Conservation (phyloP, 306 rosid species). For the Gastrolobium villosum region DNA sequence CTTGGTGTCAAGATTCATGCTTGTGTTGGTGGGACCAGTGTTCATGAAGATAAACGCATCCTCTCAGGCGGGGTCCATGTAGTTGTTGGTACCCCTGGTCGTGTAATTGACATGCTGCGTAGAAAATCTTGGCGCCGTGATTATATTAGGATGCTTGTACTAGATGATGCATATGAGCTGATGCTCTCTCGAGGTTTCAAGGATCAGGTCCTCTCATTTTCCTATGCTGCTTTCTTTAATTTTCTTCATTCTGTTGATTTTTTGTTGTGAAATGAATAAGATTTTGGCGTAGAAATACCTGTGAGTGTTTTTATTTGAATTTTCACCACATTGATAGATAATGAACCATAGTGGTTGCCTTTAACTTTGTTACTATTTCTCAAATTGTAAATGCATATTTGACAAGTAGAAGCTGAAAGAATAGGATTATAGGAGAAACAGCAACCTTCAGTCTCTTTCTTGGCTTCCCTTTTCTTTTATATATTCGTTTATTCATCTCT, state of each 20-base stretch:
- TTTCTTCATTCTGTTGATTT: not conserved
- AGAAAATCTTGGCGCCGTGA: slow-evolving; percentile 67
- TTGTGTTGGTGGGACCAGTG: too few species aligned
- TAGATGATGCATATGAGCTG: slow-evolving; percentile 65
- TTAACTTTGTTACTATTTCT: slow-evolving; percentile 10
- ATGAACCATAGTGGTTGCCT: not conserved
- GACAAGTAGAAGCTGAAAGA: not conserved
- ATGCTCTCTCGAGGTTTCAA: slow-evolving; percentile 87
- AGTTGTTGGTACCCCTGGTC: too few species aligned
- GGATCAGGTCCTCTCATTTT: slow-evolving; percentile 66
- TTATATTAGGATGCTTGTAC: slow-evolving; percentile 59
- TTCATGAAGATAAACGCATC: too few species aligned
- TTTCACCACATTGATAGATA: not conserved
- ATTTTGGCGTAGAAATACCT: not conserved
- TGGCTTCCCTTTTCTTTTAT: slow-evolving; percentile 7
- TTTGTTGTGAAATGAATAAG: not conserved
- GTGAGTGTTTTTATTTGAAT: not conserved
- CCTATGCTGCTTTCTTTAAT: not conserved
- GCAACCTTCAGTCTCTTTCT: slow-evolving; percentile 13
- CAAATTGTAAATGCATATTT: not conserved
- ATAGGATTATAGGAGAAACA: not conserved
- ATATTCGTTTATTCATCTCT: not conserved
- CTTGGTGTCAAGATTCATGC: too few species aligned
- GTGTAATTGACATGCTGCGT: too few species aligned
- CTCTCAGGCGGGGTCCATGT: too few species aligned